Evolutionary conservation across 371 early-diverging fungal genomes (phyloP).

Genomic region (Thermomucor indicae-seudaticae): DNA sequence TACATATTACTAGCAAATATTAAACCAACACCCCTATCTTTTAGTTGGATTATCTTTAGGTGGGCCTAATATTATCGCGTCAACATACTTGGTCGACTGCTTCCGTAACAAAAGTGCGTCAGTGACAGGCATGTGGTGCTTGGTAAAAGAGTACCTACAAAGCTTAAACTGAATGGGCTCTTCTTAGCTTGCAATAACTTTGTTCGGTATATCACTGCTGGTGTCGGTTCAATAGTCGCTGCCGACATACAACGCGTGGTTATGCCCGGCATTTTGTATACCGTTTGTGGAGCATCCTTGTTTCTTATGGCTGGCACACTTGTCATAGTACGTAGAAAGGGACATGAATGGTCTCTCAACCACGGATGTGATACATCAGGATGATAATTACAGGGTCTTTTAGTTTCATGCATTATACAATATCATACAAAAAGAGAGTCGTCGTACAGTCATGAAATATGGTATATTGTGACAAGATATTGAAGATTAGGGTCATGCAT

Average conservation of each 20-base stretch:
- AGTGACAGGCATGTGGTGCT: conserved; percentile 22
- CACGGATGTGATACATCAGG: too few species aligned
- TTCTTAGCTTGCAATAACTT: conserved; percentile 39
- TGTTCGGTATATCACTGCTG: conserved; percentile 31
- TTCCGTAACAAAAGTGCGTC: conserved; percentile 33
- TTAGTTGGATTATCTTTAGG: conserved; percentile 30
- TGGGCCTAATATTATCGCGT: conserved; percentile 28
- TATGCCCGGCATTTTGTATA: conserved; percentile 26
- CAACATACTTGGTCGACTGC: conserved; percentile 41
- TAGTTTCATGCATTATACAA: too few species aligned
- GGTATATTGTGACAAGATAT: too few species aligned
- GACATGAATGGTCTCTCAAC: conserved; percentile 4
- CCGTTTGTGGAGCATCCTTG: conserved; percentile 22
- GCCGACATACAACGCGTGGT: conserved; percentile 23
- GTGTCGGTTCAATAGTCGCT: conserved; percentile 34
- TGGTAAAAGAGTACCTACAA: neutral
- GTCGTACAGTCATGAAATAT: too few species aligned
- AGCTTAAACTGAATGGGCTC: neutral
- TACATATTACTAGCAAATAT: neutral
- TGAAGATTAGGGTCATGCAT: too few species aligned
- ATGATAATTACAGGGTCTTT: too few species aligned
- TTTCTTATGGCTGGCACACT: neutral
- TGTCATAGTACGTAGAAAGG: neutral
- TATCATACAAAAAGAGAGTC: too few species aligned
- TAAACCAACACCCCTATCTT: neutral